phyloP scores from a whole-genome alignment of 2,329 filamentous ascomycete species.

The Beauveria bassiana region DNA sequence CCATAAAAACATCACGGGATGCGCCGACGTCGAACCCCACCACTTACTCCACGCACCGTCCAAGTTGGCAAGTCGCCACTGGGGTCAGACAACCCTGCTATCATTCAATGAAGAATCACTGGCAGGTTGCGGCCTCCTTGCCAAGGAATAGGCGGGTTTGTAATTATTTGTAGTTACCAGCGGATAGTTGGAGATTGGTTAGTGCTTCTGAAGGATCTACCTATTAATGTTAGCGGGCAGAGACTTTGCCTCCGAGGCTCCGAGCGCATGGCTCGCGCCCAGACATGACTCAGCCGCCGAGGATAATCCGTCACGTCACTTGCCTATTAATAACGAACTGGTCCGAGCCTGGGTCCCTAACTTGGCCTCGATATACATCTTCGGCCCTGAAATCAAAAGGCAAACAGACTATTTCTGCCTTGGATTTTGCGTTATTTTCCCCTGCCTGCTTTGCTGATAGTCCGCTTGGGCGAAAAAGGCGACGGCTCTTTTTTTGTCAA shows the following conservation, averaged over 20 bases:
- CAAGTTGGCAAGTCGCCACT: no score
- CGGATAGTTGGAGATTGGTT: no score
- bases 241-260: not conserved
- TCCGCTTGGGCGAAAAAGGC: not conserved
- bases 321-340: not conserved
- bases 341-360: not conserved
- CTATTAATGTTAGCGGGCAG: not conserved
- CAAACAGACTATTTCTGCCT: no score
- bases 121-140: not conserved
- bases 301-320: constrained; percentile 10
- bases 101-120: not conserved
- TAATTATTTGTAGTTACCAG: not conserved
- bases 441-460: no score
- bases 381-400: no score
- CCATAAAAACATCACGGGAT: not conserved
- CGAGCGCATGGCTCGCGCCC: no score
- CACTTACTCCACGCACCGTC: not conserved
- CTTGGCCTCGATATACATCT: no score
- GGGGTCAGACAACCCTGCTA: not conserved
- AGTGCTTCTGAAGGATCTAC: no score
- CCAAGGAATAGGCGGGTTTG: not conserved
- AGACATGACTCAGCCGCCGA: constrained; percentile 12
- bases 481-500: not conserved
- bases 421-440: no score
- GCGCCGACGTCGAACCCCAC: not conserved